phyloP scores from a whole-genome alignment of 1,139 yeast genomes.

The Protomyces lactucae-debilis region DNA sequence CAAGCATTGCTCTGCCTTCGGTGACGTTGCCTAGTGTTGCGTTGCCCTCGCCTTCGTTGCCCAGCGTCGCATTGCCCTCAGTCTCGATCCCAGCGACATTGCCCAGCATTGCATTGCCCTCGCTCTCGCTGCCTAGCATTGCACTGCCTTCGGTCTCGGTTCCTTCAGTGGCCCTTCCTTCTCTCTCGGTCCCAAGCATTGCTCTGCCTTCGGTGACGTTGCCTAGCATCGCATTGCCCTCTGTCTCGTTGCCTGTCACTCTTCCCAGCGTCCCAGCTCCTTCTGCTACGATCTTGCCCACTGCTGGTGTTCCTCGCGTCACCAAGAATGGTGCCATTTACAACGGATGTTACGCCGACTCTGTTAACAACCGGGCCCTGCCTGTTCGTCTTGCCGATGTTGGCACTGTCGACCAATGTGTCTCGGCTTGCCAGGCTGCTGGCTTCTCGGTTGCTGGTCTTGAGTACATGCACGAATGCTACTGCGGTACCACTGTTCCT shows the following conservation, averaged over 20 bases:
- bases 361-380: background rate
- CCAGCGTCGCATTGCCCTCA: background rate
- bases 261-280: background rate
- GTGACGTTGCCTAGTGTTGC: too few species aligned
- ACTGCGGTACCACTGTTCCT: background rate
- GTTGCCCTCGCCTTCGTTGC: background rate
- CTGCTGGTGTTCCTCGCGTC: background rate
- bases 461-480: background rate
- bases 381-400: background rate
- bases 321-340: background rate
- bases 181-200: background rate
- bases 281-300: background rate
- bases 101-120: background rate
- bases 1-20: too few species aligned
- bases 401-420: conserved; percentile 3
- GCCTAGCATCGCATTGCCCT: background rate
- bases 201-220: background rate
- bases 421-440: background rate
- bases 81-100: background rate
- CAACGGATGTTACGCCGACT: conserved; percentile 2
- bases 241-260: background rate
- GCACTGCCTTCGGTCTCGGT: background rate
- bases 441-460: conserved; percentile 6
- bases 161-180: background rate
- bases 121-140: background rate